Evolutionary conservation across 1,139 yeast species (phyloP).

Genomic region (Saccharomyces hybrid): DNA sequence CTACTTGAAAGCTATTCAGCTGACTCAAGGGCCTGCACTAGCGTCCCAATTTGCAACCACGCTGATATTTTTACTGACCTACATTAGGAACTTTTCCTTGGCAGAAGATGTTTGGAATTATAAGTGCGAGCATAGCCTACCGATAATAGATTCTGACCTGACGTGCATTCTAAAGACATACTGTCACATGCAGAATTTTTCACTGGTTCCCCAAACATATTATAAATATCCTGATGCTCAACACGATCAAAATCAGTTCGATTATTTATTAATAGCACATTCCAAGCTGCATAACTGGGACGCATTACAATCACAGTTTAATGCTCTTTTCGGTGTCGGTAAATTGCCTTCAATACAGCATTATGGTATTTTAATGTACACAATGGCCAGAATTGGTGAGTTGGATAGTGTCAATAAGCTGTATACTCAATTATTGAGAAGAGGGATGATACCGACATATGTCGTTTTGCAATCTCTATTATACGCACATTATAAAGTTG

Average conservation of each 20-base stretch:
- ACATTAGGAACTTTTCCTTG: constrained; percentile 11
- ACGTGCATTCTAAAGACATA: constrained; percentile 23
- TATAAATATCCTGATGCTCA: constrained; percentile 26
- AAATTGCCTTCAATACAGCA: constrained; percentile 50
- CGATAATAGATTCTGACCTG: constrained; percentile 19
- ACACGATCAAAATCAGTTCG: constrained; percentile 34
- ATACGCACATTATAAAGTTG: constrained; percentile 38
- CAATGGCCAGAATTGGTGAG: constrained; percentile 54
- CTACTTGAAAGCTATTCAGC: constrained; percentile 9
- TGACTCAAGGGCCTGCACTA: constrained; percentile 8
- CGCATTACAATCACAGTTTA: constrained; percentile 54
- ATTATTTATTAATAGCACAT: constrained; percentile 41
- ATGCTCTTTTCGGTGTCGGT: constrained; percentile 51
- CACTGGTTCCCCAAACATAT: constrained; percentile 6
- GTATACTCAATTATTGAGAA: constrained; percentile 40
- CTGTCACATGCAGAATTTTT: constrained; percentile 18
- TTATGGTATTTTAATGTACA: constrained; percentile 57
- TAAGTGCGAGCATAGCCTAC: constrained; percentile 15
- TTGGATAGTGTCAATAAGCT: constrained; percentile 46
- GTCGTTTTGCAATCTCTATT: constrained; percentile 45
- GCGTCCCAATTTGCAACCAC: constrained; percentile 5
- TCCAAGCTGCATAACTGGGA: constrained; percentile 52
- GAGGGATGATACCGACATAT: constrained; percentile 46
- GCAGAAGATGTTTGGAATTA: constrained; percentile 22
- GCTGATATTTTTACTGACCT: constrained; percentile 10